A percentile compares a stretch with the other conserved stretches of the same genome.
These are phyloP conservation scores for Psilocybe azurescens DNA, from an alignment of 768 basidiomycete genomes.

Conservation along the genomic window DNA sequence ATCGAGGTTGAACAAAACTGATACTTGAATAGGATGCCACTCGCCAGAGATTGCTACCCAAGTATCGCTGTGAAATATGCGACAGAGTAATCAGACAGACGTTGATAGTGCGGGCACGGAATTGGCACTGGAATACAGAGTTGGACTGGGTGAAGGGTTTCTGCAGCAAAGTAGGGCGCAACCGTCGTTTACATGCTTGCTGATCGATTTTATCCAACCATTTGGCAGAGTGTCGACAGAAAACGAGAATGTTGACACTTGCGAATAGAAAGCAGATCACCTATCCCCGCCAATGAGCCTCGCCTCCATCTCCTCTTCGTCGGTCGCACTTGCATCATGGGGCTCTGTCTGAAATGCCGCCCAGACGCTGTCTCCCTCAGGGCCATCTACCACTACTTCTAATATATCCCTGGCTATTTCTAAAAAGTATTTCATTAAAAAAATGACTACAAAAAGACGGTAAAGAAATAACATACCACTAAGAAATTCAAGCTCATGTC, in stretches of 20 bases:
- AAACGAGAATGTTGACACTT: slow-evolving; percentile 15
- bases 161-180: slow-evolving; percentile 49
- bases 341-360: slow-evolving; percentile 57
- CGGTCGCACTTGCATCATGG: slow-evolving; percentile 47
- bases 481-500: slow-evolving; percentile 47
- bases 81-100: slow-evolving; percentile 50
- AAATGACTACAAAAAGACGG: slow-evolving; percentile 3
- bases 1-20: slow-evolving; percentile 16
- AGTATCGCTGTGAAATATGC: slow-evolving; percentile 59
- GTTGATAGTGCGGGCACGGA: slow-evolving; percentile 30
- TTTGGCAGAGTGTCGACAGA: slow-evolving; percentile 25
- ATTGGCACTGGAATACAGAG: slow-evolving; percentile 41
- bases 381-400: slow-evolving; percentile 73
- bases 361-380: slow-evolving; percentile 72
- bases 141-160: slow-evolving; percentile 62
- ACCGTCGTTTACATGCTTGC: neutral
- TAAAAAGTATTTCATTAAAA: slow-evolving; percentile 26
- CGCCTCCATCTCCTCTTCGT: slow-evolving; percentile 67
- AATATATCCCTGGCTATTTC: slow-evolving; percentile 66
- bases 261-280: neutral
- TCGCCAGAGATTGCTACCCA: slow-evolving; percentile 49
- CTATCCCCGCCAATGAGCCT: slow-evolving; percentile 38
- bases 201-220: neutral
- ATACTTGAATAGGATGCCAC: slow-evolving; percentile 37
- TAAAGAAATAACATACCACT: slow-evolving; percentile 44